These are phyloP conservation scores for Geotrichum klebahnii DNA, from an alignment of 1,139 yeast species.

Conservation along the genomic window DNA sequence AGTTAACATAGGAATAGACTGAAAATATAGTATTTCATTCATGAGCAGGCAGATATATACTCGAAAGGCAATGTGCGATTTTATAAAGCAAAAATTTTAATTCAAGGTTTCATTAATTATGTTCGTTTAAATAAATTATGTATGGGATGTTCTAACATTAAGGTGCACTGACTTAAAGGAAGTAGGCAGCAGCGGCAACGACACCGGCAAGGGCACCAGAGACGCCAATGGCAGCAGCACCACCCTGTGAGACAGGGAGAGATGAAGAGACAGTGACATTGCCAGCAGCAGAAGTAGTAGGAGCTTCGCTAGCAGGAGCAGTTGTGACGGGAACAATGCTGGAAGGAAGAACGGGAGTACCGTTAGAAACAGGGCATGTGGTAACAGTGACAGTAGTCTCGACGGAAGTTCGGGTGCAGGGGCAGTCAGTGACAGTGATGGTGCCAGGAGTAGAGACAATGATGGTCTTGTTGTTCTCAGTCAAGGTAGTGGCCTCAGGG, in stretches of 20 bases:
- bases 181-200: slow-evolving; percentile 40
- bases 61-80: too few relatives aligned
- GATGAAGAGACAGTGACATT: slow-evolving; percentile 21
- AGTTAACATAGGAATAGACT: too few relatives aligned
- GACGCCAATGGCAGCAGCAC: slow-evolving; percentile 33
- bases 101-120: too few relatives aligned
- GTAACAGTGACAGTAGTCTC: slow-evolving; percentile 44
- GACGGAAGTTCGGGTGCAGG: slow-evolving; percentile 55
- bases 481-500: slow-evolving; percentile 42
- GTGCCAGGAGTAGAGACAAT: slow-evolving; percentile 44
- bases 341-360: slow-evolving; percentile 32
- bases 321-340: slow-evolving; percentile 22
- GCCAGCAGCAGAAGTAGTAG: not conserved
- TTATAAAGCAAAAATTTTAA: too few relatives aligned
- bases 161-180: slow-evolving; percentile 23
- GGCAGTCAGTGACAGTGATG: slow-evolving; percentile 45
- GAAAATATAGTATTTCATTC: too few relatives aligned
- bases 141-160: not conserved
- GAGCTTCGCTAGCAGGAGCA: slow-evolving; percentile 22
- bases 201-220: slow-evolving; percentile 40
- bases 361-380: slow-evolving; percentile 37
- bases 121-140: not conserved
- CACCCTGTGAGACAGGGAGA: slow-evolving; percentile 20
- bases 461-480: slow-evolving; percentile 40
- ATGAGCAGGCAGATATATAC: too few relatives aligned